Evolutionary conservation across 2,329 filamentous ascomycete genomes (phyloP).

Genomic region (Xylariaceae sp.): DNA sequence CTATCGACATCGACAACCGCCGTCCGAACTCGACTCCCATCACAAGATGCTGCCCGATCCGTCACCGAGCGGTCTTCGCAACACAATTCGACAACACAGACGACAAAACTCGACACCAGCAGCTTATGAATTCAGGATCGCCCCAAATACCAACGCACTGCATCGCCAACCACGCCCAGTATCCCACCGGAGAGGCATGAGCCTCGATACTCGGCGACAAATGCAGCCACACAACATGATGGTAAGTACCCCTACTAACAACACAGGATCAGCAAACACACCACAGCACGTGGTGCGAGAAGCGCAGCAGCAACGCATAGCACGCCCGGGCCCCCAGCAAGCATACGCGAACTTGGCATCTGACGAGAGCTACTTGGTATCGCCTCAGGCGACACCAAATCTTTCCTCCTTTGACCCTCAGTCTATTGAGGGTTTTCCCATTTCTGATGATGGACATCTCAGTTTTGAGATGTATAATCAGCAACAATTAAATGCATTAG

Average conservation of each 20-base stretch:
- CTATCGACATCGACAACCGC: constrained; percentile 47
- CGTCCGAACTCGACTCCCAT: constrained; percentile 67
- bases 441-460: background rate
- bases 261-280: constrained; percentile 53
- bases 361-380: constrained; percentile 55
- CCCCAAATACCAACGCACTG: constrained; percentile 47
- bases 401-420: constrained; percentile 47
- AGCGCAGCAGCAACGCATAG: constrained; percentile 83
- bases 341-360: constrained; percentile 33
- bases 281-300: constrained; percentile 81
- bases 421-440: constrained; percentile 33
- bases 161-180: constrained; percentile 32
- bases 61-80: constrained; percentile 63
- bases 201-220: constrained; percentile 69
- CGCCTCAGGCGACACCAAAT: constrained; percentile 53
- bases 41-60: constrained; percentile 76
- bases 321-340: constrained; percentile 65
- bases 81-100: constrained; percentile 71
- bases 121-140: constrained; percentile 66
- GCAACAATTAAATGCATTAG: constrained; percentile 41
- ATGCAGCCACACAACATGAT: constrained; percentile 48
- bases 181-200: constrained; percentile 77
- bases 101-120: constrained; percentile 84
- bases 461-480: constrained; percentile 48
- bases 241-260: constrained; percentile 54